Evolutionary conservation across 2,329 filamentous ascomycete genomes (phyloP), one percentile per base, ranked within the genome.

Genomic region (Epichloe typhina): DNA sequence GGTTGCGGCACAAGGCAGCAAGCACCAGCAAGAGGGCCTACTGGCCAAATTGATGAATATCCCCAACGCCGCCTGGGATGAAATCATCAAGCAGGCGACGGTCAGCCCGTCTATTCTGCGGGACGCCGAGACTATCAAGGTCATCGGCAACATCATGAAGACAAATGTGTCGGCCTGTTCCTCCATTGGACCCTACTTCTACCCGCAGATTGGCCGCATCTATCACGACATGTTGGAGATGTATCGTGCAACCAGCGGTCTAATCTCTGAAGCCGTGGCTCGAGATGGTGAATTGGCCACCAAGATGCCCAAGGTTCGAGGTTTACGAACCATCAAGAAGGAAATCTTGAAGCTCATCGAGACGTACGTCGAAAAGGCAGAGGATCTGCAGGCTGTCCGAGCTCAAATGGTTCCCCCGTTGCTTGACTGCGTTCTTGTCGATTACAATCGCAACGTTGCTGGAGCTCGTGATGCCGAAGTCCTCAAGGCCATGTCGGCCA

Each of bases 101-200:
- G 77, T 84, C 54, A 84, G 96, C 64, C 88, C 93, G 0, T 77
- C 82, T 21, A 89, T 93, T 58, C 76, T 98, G 12, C 88, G 97
- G 66, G 89, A 97, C 62, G 75, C 83, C 11, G 90, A 98, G 59
- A 95, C 90, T 1, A 97, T 98, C 72, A 98, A 98, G 74, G 84
- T 98, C 58, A 90, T 98, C 55, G 93, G 93, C 58, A 98, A 98
- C 70, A 96, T 98, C 65, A 98, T 98, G 93, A 98, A 98, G 79
- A 98, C 93, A 1, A 98, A 98, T 61, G 93, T 98, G 4, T 91
- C 94, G n/a, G 93, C 93, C 37, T 98, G 93, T 68, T 88, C 87
- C 37, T 97, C 93, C 0, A 93, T 98, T 52, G 93, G 94, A 36
- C 83, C 88, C 49, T 98, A 97, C 70, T 98, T 98, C 69, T 96